These are phyloP conservation scores for Lenwebbia sp. DNA, from an alignment of 345 rosid species.

Conservation along the genomic window DNA sequence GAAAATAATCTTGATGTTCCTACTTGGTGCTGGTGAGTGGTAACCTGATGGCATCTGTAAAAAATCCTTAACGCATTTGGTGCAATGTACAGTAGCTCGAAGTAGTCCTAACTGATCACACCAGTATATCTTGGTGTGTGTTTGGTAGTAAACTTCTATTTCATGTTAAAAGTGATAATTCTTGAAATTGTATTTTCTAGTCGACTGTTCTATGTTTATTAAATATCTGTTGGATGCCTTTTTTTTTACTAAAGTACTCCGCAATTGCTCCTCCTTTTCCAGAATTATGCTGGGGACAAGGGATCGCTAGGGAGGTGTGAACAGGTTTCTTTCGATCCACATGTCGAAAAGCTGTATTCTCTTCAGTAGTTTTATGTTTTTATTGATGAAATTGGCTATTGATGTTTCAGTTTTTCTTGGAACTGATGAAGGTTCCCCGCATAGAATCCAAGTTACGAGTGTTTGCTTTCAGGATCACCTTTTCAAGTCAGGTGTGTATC, in stretches of 20 bases:
- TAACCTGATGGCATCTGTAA: background rate
- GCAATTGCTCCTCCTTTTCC: conserved; percentile 4
- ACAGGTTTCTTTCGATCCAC: conserved; percentile 43
- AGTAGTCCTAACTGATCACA: background rate
- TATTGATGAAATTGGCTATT: conserved; percentile 8
- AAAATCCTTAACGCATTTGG: background rate
- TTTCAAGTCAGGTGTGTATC: conserved; percentile 63
- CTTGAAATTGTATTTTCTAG: background rate
- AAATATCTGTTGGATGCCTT: background rate
- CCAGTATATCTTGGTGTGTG: background rate
- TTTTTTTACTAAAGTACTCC: background rate
- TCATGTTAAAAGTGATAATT: background rate
- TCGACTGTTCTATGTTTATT: background rate
- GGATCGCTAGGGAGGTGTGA: conserved; percentile 97
- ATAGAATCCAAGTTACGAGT: conserved; percentile 93
- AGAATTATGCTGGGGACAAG: conserved; percentile 84
- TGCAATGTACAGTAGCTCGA: background rate
- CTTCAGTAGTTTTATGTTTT: background rate
- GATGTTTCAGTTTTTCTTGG: conserved; percentile 74
- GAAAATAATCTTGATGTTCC: background rate
- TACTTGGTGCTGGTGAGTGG: background rate
- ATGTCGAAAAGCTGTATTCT: conserved; percentile 1
- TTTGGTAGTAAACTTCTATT: background rate
- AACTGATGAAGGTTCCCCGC: conserved; percentile 93
- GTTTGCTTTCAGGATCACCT: conserved; percentile 86